A percentile compares a stretch with the other conserved stretches of the same genome.
Conservation (phyloP, 306 rosid genomes). For the Vigna mungo region DNA sequence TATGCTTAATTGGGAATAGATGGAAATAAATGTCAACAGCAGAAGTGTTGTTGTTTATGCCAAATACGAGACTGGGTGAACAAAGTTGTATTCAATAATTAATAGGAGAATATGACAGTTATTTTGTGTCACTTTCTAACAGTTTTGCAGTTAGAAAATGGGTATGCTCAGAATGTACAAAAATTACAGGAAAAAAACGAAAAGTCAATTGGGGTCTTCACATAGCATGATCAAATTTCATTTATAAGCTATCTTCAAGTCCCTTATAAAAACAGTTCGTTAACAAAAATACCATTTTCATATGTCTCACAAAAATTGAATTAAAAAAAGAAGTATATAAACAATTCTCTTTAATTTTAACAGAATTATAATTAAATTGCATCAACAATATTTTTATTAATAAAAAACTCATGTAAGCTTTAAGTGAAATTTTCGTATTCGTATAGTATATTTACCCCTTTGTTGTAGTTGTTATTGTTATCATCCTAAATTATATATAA, state of each 20-base stretch:
- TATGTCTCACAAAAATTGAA: no score
- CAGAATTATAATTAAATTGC: no score
- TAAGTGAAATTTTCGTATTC: no score
- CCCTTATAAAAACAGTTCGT: no score
- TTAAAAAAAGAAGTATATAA: no score
- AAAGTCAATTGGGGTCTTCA: neutral
- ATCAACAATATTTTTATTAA: no score
- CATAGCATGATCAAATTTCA: neutral
- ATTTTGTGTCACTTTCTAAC: conserved; percentile 27
- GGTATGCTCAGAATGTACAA: neutral
- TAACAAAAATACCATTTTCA: no score
- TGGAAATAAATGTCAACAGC: neutral
- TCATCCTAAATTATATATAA: neutral
- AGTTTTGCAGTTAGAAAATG: conserved; percentile 26
- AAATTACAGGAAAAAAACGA: neutral
- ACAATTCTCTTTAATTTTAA: no score
- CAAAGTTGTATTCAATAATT: neutral
- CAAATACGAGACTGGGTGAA: conserved; percentile 6
- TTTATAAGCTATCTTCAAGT: no score
- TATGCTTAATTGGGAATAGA: conserved; percentile 4
- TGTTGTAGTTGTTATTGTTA: neutral
- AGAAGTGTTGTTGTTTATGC: conserved; percentile 30
- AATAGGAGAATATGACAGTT: neutral
- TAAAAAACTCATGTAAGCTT: no score
- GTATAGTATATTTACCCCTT: neutral